Evolutionary conservation across 2,329 filamentous ascomycete genomes (phyloP), one percentile per base, ranked within the genome.

Genomic region (Blastomyces gilchristii): DNA sequence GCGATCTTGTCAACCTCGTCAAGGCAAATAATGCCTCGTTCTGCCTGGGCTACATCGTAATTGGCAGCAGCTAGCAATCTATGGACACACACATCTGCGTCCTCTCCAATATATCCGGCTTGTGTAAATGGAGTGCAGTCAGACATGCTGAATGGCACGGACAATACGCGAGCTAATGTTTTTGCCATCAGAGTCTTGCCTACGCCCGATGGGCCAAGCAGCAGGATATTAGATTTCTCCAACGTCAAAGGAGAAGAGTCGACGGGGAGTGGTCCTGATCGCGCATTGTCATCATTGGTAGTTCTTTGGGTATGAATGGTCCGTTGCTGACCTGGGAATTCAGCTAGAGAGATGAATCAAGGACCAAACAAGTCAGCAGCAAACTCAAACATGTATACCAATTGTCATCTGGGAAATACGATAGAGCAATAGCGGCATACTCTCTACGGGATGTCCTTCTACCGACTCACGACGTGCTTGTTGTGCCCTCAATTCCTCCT

Each of bases 1-100:
- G 94, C 92, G 64, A 97, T 92, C 77, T 99, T 99, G 79, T 99
- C 94, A 62, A 99, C 91, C 77, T 99, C 94, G 69, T 99, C 94
- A 25, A 99, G 81, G 63, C 96, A 94, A 57, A 99, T 91, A 63
- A 99, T 97, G 5, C 94, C 94, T 61, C 90, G 85, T 73, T 99
- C 93, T 8, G 91, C 88, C 62, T 88, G 86, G 64, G 86, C 85
- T 37, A 94, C 85, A 68, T 96, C 89, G 74, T 96, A 96, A 73
- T 95, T 93, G 9, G 93, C 87, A 64, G 95, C 91, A 62, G 95
- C 89, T 11, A 99, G 81, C 34, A 99, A 81, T 54, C 94, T 84
- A 71, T 97, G 91, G 50, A 99, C 91, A 69, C 93, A 97, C 0
- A 90, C 87, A 73, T 99, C 94, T n/a, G 93, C 93, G 72, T 99